Percentiles rank a stretch among this genome's conserved stretches.
phyloP scores from a whole-genome alignment of 306 rosid species.

The Prunus kanzakura region DNA sequence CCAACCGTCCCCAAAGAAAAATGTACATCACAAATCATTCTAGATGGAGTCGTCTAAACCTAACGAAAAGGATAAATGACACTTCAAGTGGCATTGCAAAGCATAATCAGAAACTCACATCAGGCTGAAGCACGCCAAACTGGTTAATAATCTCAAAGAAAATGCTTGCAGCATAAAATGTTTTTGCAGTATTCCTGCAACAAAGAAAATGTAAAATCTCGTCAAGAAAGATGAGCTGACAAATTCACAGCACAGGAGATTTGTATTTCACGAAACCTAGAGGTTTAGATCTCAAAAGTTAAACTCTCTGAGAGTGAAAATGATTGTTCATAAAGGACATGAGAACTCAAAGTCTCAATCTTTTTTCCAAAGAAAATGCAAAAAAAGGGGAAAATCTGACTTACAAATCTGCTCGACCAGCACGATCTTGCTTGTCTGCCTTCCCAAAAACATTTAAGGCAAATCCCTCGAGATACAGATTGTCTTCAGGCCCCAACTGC shows the following conservation, averaged over 20 bases:
- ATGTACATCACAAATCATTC: not conserved
- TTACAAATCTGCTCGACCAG: slow-evolving; percentile 92
- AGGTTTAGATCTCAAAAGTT: not conserved
- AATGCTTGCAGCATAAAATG: slow-evolving; percentile 98
- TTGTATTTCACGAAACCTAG: not conserved
- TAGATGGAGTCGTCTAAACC: not conserved
- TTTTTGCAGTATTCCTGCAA: slow-evolving; percentile 93
- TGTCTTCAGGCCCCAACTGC: slow-evolving; percentile 85
- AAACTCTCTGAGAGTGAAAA: not conserved
- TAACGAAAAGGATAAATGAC: not conserved
- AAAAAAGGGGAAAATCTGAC: slow-evolving; percentile 12
- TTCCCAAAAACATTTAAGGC: slow-evolving; percentile 84
- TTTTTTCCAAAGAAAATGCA: not conserved
- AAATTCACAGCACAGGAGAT: not conserved
- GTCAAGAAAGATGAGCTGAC: not conserved
- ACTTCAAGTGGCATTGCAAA: not conserved
- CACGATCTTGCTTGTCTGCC: slow-evolving; percentile 98
- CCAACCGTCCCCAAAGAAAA: not conserved
- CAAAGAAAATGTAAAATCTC: not conserved
- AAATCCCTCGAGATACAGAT: slow-evolving; percentile 87
- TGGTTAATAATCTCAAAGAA: slow-evolving; percentile 93
- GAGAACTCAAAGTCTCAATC: not conserved
- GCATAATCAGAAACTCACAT: slow-evolving; percentile 56
- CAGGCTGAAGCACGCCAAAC: slow-evolving; percentile 79
- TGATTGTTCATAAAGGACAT: not conserved